Evolutionary conservation across 1,284 basidiomycete genomes (phyloP).

Genomic region (Apiotrichum gracile): DNA sequence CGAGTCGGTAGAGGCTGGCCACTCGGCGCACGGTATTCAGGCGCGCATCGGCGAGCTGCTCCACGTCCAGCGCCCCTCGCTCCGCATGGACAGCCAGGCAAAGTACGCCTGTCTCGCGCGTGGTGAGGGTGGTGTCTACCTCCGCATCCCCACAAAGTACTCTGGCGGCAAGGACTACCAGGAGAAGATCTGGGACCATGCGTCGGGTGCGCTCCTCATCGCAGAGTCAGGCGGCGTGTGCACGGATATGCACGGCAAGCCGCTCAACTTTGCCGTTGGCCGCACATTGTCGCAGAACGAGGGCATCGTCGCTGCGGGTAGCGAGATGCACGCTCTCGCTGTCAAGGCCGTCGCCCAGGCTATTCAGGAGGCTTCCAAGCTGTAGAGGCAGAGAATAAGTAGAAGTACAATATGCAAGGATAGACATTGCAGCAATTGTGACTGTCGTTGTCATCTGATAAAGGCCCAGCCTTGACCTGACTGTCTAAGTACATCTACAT

Average conservation of each 20-base stretch:
- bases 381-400: background rate
- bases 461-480: too few relatives aligned
- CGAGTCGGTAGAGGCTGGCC: constrained; percentile 89
- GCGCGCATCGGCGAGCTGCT: constrained; percentile 66
- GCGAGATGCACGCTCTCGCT: constrained; percentile 60
- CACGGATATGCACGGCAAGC: constrained; percentile 71
- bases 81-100: constrained; percentile 96
- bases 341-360: constrained; percentile 71
- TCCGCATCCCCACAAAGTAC: constrained; percentile 73
- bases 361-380: constrained; percentile 48
- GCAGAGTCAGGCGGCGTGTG: constrained; percentile 84
- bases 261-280: constrained; percentile 81
- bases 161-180: constrained; percentile 62
- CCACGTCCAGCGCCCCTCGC: constrained; percentile 57
- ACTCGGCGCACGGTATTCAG: constrained; percentile 81
- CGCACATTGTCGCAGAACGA: constrained; percentile 79
- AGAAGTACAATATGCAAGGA: too few relatives aligned
- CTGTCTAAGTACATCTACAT: too few relatives aligned
- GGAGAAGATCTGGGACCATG: constrained; percentile 97
- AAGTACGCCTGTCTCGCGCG: constrained; percentile 87
- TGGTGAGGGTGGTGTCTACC: constrained; percentile 83
- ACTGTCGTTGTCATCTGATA: too few relatives aligned
- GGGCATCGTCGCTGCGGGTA: constrained; percentile 74
- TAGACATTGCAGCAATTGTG: too few relatives aligned
- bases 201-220: constrained; percentile 76